Percentiles rank a stretch among this genome's conserved stretches.
Evolutionary conservation across 2,329 filamentous ascomycete species (phyloP).

Genomic region (Simplicillium sp.): DNA sequence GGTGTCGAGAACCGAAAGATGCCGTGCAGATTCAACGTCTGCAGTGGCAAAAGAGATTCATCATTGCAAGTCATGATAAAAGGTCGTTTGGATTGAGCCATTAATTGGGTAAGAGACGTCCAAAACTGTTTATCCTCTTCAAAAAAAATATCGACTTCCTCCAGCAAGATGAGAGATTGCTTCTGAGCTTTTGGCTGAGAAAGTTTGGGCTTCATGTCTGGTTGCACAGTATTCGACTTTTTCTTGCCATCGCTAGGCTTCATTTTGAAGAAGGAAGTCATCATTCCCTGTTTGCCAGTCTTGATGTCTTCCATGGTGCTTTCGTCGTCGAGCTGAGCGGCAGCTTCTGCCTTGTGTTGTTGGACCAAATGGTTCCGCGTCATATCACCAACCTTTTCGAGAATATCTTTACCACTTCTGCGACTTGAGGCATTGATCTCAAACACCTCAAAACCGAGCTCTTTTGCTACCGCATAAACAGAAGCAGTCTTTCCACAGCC

Average conservation of each 20-base stretch:
- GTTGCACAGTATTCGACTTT: conserved; percentile 10
- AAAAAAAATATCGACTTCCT: conserved; percentile 89
- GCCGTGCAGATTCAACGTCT: conserved; percentile 69
- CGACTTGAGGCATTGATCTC: conserved; percentile 83
- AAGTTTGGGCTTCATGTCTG: conserved; percentile 19
- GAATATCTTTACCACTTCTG: conserved; percentile 77
- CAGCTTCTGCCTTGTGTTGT: conserved; percentile 28
- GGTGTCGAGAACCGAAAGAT: conserved; percentile 69
- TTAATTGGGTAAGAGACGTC: conserved; percentile 68
- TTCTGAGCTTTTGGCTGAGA: conserved; percentile 53
- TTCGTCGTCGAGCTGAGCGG: conserved; percentile 17
- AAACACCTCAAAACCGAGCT: conserved; percentile 88
- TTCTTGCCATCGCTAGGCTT: conserved; percentile 24
- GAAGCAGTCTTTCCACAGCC: conserved; percentile 92
- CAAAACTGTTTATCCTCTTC: conserved; percentile 96
- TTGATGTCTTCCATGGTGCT: conserved; percentile 41
- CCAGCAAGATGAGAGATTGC: conserved; percentile 86
- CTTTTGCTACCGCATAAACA: conserved; percentile 84
- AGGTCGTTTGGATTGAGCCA: conserved; percentile 77
- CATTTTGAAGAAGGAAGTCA: conserved; percentile 71
- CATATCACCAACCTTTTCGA: conserved; percentile 95
- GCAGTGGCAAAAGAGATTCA: conserved; percentile 68
- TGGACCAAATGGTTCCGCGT: conserved; percentile 84
- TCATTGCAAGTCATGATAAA: conserved; percentile 95
- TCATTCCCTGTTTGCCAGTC: conserved; percentile 64